These are phyloP conservation scores for Phytopythium montanum DNA, from an alignment of 352 stramenopile genomes.

Conservation along the genomic window DNA sequence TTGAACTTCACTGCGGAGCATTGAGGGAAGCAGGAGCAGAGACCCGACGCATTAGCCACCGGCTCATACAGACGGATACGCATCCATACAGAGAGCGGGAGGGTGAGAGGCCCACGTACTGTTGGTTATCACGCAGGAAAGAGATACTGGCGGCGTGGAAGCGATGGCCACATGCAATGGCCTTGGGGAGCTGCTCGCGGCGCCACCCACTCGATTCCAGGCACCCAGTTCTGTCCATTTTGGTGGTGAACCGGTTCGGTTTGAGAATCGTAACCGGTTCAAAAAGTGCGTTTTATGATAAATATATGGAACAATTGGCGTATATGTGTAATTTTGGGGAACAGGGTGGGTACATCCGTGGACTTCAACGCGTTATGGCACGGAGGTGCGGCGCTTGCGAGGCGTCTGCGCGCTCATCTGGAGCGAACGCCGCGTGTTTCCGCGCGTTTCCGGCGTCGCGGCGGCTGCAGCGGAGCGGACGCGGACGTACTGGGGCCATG, in stretches of 20 bases:
- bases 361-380: conserved; percentile 2
- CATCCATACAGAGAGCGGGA: conserved; percentile 1
- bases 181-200: not conserved
- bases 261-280: not conserved
- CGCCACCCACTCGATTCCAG: not conserved
- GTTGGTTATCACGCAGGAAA: conserved; percentile 85
- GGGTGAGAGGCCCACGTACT: conserved; percentile 43
- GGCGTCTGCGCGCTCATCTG: conserved; percentile 11
- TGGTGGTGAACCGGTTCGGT: not conserved
- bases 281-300: not conserved
- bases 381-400: conserved; percentile 20
- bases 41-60: no score
- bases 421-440: not conserved
- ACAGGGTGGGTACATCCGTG: no score
- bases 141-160: conserved; percentile 46
- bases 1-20: conserved; percentile 89
- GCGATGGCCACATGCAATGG: not conserved
- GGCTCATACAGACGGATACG: not conserved
- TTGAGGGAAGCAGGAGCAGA: not conserved
- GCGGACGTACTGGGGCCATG: not conserved
- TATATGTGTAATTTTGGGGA: not conserved
- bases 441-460: not conserved
- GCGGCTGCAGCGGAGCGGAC: not conserved
- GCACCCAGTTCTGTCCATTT: not conserved
- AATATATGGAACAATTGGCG: not conserved